Percentiles rank a stretch among this genome's conserved stretches.
phyloP scores from a whole-genome alignment of 129 eudicot species.

The Lonicera japonica region DNA sequence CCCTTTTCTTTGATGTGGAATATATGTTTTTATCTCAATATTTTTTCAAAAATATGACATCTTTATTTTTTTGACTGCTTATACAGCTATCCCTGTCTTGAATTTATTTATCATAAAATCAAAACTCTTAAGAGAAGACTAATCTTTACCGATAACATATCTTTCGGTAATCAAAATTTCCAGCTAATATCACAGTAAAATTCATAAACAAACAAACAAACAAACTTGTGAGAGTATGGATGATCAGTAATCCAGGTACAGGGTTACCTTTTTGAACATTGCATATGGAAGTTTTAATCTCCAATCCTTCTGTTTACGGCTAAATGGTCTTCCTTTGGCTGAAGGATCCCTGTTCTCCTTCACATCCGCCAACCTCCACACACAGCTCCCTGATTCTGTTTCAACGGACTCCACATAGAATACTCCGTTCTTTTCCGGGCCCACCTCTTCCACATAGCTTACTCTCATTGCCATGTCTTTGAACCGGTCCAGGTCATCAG shows the following conservation, averaged over 20 bases:
- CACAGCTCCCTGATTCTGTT: constrained; percentile 48
- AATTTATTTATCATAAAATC: too few species aligned
- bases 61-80: too few species aligned
- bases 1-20: too few species aligned
- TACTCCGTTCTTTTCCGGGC: constrained; percentile 39
- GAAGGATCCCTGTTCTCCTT: constrained; percentile 72
- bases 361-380: constrained; percentile 89
- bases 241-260: constrained; percentile 45
- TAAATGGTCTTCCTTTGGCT: constrained; percentile 75
- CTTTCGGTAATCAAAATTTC: constrained; percentile 1
- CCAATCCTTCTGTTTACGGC: constrained; percentile 77
- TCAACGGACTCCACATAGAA: constrained; percentile 62
- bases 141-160: background rate
- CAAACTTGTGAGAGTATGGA: background rate
- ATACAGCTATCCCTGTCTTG: too few species aligned
- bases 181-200: background rate
- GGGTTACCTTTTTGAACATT: constrained; percentile 42
- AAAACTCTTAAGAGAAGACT: too few species aligned
- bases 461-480: constrained; percentile 78
- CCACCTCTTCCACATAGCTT: constrained; percentile 38
- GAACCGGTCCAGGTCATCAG: constrained; percentile 77
- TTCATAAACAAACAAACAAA: too few species aligned
- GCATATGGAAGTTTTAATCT: constrained; percentile 57
- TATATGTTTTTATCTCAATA: too few species aligned
- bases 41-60: too few species aligned